These are phyloP conservation scores for Auricularia heimuer DNA, from an alignment of 768 basidiomycete genomes.

Conservation along the genomic window DNA sequence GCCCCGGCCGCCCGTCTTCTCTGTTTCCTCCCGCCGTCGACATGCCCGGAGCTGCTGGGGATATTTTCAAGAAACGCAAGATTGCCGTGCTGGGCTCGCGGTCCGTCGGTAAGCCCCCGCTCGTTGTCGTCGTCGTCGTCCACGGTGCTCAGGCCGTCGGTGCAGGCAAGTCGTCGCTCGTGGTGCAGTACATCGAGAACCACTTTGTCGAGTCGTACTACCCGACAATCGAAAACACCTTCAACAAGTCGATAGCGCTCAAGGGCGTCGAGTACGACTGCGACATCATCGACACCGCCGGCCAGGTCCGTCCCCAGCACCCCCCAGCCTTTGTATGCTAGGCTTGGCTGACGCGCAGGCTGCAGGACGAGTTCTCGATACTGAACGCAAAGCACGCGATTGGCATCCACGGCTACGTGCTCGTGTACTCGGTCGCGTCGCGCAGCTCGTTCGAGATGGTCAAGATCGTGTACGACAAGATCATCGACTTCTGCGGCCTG, in stretches of 20 bases:
- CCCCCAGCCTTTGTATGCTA: slow-evolving; percentile 3
- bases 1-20: slow-evolving; percentile 1
- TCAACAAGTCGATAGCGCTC: slow-evolving; percentile 75
- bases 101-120: slow-evolving; percentile 61
- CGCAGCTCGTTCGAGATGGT: slow-evolving; percentile 92
- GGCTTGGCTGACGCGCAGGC: slow-evolving; percentile 18
- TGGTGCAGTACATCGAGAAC: slow-evolving; percentile 88
- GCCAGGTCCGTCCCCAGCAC: slow-evolving; percentile 36
- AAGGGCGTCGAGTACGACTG: slow-evolving; percentile 90
- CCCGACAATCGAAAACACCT: slow-evolving; percentile 89
- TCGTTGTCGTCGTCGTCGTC: slow-evolving; percentile 13
- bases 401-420: slow-evolving; percentile 88
- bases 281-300: slow-evolving; percentile 96
- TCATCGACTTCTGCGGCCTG: slow-evolving; percentile 76
- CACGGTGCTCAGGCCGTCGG: slow-evolving; percentile 7
- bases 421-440: slow-evolving; percentile 91
- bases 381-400: slow-evolving; percentile 91
- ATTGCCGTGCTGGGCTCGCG: slow-evolving; percentile 82
- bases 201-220: slow-evolving; percentile 89
- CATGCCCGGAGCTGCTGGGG: slow-evolving; percentile 8
- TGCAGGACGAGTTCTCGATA: slow-evolving; percentile 84
- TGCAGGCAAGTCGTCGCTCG: slow-evolving; percentile 87
- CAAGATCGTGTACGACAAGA: slow-evolving; percentile 87
- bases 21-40: slow-evolving; percentile 11
- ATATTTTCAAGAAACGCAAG: slow-evolving; percentile 64